phyloP scores from a whole-genome alignment of 257 asterid genomes.

The Solanum infundibuliforme region DNA sequence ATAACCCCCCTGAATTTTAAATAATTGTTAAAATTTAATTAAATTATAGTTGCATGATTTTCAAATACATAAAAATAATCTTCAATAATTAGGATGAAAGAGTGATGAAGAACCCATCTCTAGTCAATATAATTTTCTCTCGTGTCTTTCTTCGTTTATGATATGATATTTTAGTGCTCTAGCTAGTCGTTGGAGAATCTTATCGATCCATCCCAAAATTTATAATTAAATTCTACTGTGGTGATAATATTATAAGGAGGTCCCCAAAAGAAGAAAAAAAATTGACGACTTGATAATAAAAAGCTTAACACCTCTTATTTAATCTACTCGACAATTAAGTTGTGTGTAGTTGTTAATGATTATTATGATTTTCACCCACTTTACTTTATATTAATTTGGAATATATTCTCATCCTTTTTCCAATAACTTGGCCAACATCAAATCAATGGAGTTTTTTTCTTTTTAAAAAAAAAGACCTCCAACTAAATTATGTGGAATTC shows the following conservation, averaged over 20 bases:
- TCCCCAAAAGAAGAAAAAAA: neutral
- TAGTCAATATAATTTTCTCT: neutral
- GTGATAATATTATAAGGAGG: neutral
- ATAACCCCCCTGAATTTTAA: neutral
- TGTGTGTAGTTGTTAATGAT: neutral
- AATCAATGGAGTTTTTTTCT: neutral
- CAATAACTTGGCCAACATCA: slow-evolving; percentile 14
- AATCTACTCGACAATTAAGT: neutral
- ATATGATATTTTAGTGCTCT: too few relatives aligned
- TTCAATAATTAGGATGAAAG: neutral
- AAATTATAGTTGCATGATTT: neutral
- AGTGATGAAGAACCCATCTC: neutral
- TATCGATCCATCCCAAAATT: neutral
- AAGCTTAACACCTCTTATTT: too few relatives aligned
- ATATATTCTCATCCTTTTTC: neutral
- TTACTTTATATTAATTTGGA: slow-evolving; percentile 12
- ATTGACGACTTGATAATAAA: too few relatives aligned
- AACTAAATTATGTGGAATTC: neutral
- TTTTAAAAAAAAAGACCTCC: neutral
- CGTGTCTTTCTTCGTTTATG: neutral
- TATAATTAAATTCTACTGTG: neutral
- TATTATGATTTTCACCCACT: neutral
- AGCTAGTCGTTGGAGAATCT: neutral
- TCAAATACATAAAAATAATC: neutral
- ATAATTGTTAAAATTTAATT: neutral